Base-by-base conservation (phyloP, 2,329 filamentous ascomycete species). In the Sordariomycetes sp. region DNA sequence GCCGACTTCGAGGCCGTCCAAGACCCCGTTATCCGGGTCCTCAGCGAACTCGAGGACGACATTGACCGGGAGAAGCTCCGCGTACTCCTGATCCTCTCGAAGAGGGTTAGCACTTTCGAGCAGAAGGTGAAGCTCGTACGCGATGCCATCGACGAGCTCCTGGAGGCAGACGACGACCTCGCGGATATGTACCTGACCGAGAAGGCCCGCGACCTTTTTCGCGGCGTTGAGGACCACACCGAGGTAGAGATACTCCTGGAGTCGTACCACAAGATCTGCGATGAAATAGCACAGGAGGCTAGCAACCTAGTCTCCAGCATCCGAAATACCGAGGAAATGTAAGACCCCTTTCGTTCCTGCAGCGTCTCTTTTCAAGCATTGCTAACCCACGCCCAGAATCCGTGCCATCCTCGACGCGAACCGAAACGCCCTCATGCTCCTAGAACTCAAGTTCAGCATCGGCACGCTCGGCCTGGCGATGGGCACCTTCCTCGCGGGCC, bases 271-370 rank as follows among this genome's bases (percentile, higher is more conserved):
- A 97, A 97, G 71, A 87, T 99, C 50, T 93, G 91, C 64, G 94
- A 99, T 69, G 94, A 99, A 76, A 97, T 97, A 65, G 93, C 97
- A 10, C 93, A 99, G 72, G 89, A 95, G 62, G 90, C 91, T 18
- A 89, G 90, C 61, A 97, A 96, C 72, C 73, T 97, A 64, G 92
- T 97, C 59, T 93, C 89, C 11, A 91, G 90, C 64, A 99, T 99
- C 70, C 84, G 94, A 65, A 99, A 97, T 72, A 99, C 94, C 1
- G 94, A 99, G 73, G 94, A 99, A 74, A 95, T 99, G 90, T 95
- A 79, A 74, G 87, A 73, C 20, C 4, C 37, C 37, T 43, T 14
- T 22, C 46, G 2, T 12, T 20, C 46, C 4, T 20, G n/a, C 46
- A 14, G n/a, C n/a, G 22, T 22, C 7, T 14, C 5, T 24, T 14